phyloP scores from a whole-genome alignment of 2,329 filamentous ascomycete species.

The Pseudodiploospora longispora region DNA sequence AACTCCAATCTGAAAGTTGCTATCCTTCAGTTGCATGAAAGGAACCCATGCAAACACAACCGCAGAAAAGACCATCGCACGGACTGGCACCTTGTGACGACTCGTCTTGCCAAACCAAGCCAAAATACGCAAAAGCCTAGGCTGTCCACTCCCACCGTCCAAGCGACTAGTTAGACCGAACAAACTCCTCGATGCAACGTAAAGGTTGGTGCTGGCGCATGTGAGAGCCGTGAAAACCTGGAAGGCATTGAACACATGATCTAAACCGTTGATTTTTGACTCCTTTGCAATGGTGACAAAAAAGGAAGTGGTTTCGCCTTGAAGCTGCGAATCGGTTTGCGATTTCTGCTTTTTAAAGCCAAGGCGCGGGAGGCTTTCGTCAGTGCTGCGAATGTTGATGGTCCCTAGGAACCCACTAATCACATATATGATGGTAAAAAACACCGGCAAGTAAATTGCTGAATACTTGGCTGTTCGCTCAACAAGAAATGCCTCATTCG shows the following conservation, averaged over 20 bases:
- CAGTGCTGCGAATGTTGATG: constrained; percentile 15
- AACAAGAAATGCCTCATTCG: constrained; percentile 11
- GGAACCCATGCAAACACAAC: constrained; percentile 33
- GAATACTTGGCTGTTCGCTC: constrained; percentile 18
- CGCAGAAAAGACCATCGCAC: constrained; percentile 30
- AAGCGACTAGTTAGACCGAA: constrained; percentile 23
- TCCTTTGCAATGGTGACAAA: constrained; percentile 19
- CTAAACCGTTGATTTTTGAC: constrained; percentile 12
- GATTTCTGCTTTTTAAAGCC: constrained; percentile 13
- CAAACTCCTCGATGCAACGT: constrained; percentile 25
- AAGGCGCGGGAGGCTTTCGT: constrained; percentile 16
- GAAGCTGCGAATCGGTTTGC: background rate
- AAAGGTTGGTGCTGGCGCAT: constrained; percentile 26
- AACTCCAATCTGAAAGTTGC: background rate
- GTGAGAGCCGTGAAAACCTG: constrained; percentile 24
- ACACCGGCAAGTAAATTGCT: constrained; percentile 16
- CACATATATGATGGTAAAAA: constrained; percentile 19
- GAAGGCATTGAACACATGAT: constrained; percentile 22
- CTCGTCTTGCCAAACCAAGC: constrained; percentile 24
- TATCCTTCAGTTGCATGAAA: constrained; percentile 25
- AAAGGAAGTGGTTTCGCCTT: constrained; percentile 11
- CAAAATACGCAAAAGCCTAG: constrained; percentile 16
- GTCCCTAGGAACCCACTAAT: constrained; percentile 17
- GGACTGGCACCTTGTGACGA: constrained; percentile 24
- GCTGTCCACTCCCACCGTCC: constrained; percentile 17